These are phyloP conservation scores for Ceratocystis variospora DNA, from an alignment of 2,329 filamentous ascomycete species.

Conservation along the genomic window DNA sequence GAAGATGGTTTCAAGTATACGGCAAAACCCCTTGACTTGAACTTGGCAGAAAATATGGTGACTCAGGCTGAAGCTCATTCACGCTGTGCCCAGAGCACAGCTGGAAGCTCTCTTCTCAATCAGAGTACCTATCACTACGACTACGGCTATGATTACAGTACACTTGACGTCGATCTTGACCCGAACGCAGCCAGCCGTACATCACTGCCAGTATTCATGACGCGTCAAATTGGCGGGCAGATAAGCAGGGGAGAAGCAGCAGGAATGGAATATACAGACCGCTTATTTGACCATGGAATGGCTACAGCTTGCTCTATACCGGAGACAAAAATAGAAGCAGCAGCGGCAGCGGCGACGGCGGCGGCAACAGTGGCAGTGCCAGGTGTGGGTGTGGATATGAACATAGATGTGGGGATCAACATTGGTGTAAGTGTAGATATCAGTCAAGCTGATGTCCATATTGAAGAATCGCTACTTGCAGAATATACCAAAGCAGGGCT, in stretches of 20 bases:
- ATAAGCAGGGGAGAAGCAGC: background rate
- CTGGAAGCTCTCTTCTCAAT: background rate
- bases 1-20: background rate
- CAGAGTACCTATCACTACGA: background rate
- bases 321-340: background rate
- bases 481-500: background rate
- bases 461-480: background rate
- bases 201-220: background rate
- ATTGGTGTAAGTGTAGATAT: background rate
- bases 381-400: background rate
- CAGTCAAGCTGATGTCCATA: background rate
- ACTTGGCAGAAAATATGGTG: background rate
- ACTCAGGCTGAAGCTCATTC: background rate
- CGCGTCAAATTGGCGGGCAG: background rate
- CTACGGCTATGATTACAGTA: background rate
- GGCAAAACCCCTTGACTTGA: background rate
- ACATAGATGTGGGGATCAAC: background rate
- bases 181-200: background rate
- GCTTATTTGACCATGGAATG: slow-evolving; percentile 37
- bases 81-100: background rate
- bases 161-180: background rate
- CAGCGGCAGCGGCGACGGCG: background rate
- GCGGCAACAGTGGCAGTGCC: background rate
- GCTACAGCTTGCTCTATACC: slow-evolving; percentile 36
- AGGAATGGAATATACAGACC: slow-evolving; percentile 36